Evolutionary conservation across 2,329 filamentous ascomycete genomes (phyloP).

Genomic region (Pleomassaria siparia): DNA sequence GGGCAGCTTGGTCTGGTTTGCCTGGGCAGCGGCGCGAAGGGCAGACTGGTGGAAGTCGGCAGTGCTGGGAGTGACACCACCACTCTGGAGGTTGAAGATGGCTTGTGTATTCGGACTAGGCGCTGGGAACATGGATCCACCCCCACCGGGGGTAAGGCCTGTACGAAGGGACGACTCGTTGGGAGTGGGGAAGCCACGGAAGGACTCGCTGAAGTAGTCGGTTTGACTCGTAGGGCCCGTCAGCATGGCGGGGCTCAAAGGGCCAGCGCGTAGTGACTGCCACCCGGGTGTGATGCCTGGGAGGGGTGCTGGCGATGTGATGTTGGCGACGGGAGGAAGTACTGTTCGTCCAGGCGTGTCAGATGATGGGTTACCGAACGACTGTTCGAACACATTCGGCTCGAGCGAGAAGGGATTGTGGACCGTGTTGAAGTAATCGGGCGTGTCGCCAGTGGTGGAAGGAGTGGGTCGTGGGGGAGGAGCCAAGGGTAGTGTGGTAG

Average conservation of each 20-base stretch:
- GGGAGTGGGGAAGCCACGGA: constrained; percentile 86
- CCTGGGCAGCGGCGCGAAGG: constrained; percentile 68
- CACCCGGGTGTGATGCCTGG: constrained; percentile 77
- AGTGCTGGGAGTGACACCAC: constrained; percentile 84
- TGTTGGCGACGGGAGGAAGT: constrained; percentile 82
- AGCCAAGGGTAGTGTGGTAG: constrained; percentile 49
- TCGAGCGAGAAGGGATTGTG: constrained; percentile 68
- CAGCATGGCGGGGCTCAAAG: constrained; percentile 95
- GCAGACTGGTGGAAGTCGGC: constrained; percentile 95
- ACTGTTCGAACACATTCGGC: constrained; percentile 96
- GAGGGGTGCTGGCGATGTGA: constrained; percentile 84
- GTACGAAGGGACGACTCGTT: constrained; percentile 94
- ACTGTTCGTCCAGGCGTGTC: constrained; percentile 79
- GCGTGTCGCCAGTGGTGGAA: constrained; percentile 45
- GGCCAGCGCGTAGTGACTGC: constrained; percentile 88
- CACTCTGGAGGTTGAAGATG: constrained; percentile 76
- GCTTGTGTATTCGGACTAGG: constrained; percentile 85
- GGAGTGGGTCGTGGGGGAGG: constrained; percentile 52
- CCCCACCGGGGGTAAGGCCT: constrained; percentile 89
- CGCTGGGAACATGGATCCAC: constrained; percentile 95
- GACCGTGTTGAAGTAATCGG: constrained; percentile 54
- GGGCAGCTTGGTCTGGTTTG: constrained; percentile 44
- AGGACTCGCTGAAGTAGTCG: constrained; percentile 86
- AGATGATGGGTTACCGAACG: constrained; percentile 69
- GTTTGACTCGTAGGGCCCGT: constrained; percentile 71